phyloP scores from a whole-genome alignment of 192 early-diverging fungal species.

The Gryganskiella cystojenkinii region DNA sequence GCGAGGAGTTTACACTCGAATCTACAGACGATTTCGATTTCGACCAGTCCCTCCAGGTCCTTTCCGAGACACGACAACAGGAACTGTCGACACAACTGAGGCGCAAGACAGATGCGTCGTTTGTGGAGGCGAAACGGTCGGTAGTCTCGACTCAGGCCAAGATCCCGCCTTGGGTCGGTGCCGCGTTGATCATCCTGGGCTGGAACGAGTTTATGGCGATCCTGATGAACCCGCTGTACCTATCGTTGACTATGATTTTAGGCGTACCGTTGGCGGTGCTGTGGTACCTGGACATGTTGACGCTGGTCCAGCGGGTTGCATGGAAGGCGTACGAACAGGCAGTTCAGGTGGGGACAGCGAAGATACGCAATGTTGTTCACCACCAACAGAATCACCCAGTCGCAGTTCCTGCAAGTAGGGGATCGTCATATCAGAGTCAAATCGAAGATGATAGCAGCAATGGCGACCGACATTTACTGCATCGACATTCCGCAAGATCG shows the following conservation, averaged over 20 bases:
- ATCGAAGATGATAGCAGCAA: too few relatives aligned
- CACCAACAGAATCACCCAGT: not conserved
- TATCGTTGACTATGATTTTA: conserved; percentile 49
- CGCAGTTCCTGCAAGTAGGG: not conserved
- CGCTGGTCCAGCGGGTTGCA: conserved; percentile 11
- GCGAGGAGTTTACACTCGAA: conserved; percentile 10
- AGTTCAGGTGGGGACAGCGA: conserved; percentile 14
- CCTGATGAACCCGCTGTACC: conserved; percentile 86
- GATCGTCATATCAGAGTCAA: not conserved
- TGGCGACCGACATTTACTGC: too few relatives aligned
- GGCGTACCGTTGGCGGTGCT: conserved; percentile 22
- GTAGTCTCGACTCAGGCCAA: conserved; percentile 87
- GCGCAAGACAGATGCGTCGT: conserved; percentile 88
- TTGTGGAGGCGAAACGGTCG: conserved; percentile 95
- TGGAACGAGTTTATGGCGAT: conserved; percentile 97
- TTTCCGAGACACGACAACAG: conserved; percentile 68
- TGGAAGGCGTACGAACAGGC: conserved; percentile 22
- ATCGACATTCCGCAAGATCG: conserved; percentile 19
- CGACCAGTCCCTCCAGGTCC: conserved; percentile 63
- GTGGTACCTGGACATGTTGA: conserved; percentile 40
- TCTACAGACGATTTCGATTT: conserved; percentile 66
- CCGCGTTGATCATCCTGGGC: conserved; percentile 75
- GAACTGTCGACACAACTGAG: conserved; percentile 83
- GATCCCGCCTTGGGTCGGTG: conserved; percentile 90
- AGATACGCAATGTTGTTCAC: conserved; percentile 22